These are phyloP conservation scores for Schwanniomyces polymorphus DNA, from an alignment of 805 yeast genomes.

Conservation along the genomic window DNA sequence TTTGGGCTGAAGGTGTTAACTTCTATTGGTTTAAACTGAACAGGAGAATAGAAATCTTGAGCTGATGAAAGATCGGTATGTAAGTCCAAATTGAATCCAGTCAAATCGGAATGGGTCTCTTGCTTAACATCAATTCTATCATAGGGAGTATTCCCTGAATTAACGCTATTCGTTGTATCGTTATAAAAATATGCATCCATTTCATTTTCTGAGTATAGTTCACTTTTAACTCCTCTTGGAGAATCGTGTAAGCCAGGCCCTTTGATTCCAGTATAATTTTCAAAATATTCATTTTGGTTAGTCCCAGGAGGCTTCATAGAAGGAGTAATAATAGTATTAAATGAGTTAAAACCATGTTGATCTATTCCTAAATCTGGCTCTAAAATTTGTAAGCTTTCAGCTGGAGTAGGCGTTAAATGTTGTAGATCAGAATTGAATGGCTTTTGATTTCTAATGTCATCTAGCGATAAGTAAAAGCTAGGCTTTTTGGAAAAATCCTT, in stretches of 20 bases:
- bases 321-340: slow-evolving; percentile 24
- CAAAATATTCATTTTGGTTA: slow-evolving; percentile 13
- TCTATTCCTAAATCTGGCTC: slow-evolving; percentile 14
- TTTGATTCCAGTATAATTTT: neutral
- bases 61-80: slow-evolving; percentile 2
- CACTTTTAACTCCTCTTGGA: neutral
- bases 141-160: slow-evolving; percentile 6
- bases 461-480: slow-evolving; percentile 25
- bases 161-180: slow-evolving; percentile 1
- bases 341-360: slow-evolving; percentile 4
- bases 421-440: neutral
- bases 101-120: slow-evolving; percentile 12
- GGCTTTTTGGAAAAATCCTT: slow-evolving; percentile 17
- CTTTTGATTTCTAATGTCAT: slow-evolving; percentile 15
- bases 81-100: slow-evolving; percentile 20
- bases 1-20: neutral
- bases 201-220: neutral
- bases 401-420: neutral
- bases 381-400: slow-evolving; percentile 11
- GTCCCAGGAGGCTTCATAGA: slow-evolving; percentile 31
- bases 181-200: slow-evolving; percentile 1
- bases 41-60: slow-evolving; percentile 1
- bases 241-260: neutral
- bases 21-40: slow-evolving; percentile 3
- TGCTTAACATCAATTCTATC: slow-evolving; percentile 1